phyloP scores from a whole-genome alignment of 75 land plant species.

The Cupressus sempervirens region DNA sequence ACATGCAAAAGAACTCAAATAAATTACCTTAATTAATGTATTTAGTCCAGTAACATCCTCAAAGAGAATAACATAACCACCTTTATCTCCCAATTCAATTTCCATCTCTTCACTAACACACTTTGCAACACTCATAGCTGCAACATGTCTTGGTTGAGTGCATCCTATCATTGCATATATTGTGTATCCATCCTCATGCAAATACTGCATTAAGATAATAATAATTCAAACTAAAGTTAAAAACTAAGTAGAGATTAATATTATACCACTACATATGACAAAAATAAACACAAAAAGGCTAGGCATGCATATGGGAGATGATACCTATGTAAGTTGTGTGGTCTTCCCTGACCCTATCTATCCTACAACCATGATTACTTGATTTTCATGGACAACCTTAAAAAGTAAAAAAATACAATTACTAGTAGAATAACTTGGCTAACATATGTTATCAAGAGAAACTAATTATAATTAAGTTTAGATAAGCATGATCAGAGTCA shows the following conservation, averaged over 20 bases:
- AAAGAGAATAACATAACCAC: conserved; percentile 99
- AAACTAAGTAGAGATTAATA: background rate
- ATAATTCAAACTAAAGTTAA: background rate
- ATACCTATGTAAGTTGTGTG: conserved; percentile 96
- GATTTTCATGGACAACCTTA: conserved; percentile 93
- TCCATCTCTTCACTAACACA: conserved; percentile 98
- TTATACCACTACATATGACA: background rate
- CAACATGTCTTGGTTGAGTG: conserved; percentile 97
- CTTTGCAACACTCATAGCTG: conserved; percentile 99
- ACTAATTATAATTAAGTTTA: background rate
- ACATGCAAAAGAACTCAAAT: conserved; percentile 2
- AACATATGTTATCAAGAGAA: background rate
- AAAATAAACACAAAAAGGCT: background rate
- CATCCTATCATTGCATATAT: conserved; percentile 85
- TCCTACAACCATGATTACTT: conserved; percentile 92
- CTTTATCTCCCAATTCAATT: conserved; percentile 83
- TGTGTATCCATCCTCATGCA: conserved; percentile 90
- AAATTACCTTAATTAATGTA: conserved; percentile 84
- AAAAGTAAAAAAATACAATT: background rate
- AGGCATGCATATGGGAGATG: background rate
- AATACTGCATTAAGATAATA: conserved; percentile 50
- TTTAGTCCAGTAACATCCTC: conserved; percentile 96
- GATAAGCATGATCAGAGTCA: background rate
- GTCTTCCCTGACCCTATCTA: conserved; percentile 99
- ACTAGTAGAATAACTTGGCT: background rate